Evolutionary conservation across 2,329 filamentous ascomycete genomes (phyloP), one percentile per base, ranked within the genome.

Genomic region (Aspergillus neotritici): DNA sequence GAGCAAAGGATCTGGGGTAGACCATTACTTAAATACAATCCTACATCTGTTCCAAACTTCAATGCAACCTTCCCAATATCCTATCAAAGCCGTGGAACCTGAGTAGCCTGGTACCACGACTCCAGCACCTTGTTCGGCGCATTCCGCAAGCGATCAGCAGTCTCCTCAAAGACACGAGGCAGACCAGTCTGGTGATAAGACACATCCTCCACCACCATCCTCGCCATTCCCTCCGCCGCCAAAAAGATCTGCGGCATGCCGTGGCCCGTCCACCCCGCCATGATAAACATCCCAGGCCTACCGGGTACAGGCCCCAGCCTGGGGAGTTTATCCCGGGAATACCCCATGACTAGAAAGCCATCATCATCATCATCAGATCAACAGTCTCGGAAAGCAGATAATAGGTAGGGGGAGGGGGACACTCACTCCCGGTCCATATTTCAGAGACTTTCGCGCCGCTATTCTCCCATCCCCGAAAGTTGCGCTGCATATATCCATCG

Each of bases 251-350:
- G 29, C 7, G 80, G 80, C 82, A 84, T 84, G 0, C 81, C 80
- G 57, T 84, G 79, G 0, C 82, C 82, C 53, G 83, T 82, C 51
- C 84, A 84, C 2, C 78, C 74, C 3, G 75, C 78, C 16, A 71
- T 69, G 2, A 81, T 66, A 70, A 75, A 84, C n/a, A 84, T 54
- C 0, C 73, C 70, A 7, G 62, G 51, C 37, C 55, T 58, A 0
- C 57, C 64, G 1, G 72, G 74, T 37, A 72, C 67, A 1, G 60
- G 48, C 0, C 80, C 79, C 40, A 84, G 68, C 50, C 75, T 71
- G 0, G 76, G 75, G 17, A 69, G 58, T 0, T 69, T 73, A 50
- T 79, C 75, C 4, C 65, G 64, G 2, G 72, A 74, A 28, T 70
- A 72, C 14, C 75, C 76, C 68, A 77, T 78, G 14, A 78, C 74